Conservation (phyloP, 345 rosid genomes). For the Cardiospermum halicacabum region DNA sequence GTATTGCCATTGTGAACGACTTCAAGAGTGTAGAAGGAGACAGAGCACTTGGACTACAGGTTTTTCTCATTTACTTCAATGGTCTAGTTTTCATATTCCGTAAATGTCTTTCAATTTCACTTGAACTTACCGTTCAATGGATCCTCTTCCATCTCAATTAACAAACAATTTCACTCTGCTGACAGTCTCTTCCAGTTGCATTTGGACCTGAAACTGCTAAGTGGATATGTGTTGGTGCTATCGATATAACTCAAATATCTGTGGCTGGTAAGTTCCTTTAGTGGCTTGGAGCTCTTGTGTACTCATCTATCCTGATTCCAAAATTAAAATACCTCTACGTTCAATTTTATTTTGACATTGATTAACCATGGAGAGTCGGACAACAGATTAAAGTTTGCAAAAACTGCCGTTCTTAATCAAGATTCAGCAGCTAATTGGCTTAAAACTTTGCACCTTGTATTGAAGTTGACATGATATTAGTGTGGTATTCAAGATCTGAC, state of each 20-base stretch:
- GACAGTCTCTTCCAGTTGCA: constrained; percentile 92
- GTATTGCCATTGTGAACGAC: constrained; percentile 94
- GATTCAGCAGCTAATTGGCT: background rate
- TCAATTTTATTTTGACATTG: background rate
- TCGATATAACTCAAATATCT: constrained; percentile 88
- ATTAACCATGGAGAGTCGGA: background rate
- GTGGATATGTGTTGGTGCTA: constrained; percentile 99
- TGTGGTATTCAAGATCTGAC: background rate
- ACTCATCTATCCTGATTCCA: background rate
- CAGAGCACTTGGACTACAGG: constrained; percentile 92
- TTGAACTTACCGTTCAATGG: no score
- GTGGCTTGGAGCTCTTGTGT: background rate
- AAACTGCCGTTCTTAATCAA: background rate
- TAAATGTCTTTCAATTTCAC: constrained; percentile 9
- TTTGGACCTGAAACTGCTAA: constrained; percentile 97
- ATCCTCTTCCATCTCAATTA: no score
- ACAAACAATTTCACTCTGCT: constrained; percentile 8
- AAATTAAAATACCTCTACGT: background rate
- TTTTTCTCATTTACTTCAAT: constrained; percentile 16
- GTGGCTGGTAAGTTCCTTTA: constrained; percentile 59
- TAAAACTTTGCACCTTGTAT: background rate
- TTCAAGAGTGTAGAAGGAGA: constrained; percentile 98
- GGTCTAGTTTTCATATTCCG: background rate
- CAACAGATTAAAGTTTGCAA: background rate
- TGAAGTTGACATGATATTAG: background rate